These are phyloP conservation scores for Elsinoe batatas DNA, from an alignment of 2,329 filamentous ascomycete species.

Conservation along the genomic window DNA sequence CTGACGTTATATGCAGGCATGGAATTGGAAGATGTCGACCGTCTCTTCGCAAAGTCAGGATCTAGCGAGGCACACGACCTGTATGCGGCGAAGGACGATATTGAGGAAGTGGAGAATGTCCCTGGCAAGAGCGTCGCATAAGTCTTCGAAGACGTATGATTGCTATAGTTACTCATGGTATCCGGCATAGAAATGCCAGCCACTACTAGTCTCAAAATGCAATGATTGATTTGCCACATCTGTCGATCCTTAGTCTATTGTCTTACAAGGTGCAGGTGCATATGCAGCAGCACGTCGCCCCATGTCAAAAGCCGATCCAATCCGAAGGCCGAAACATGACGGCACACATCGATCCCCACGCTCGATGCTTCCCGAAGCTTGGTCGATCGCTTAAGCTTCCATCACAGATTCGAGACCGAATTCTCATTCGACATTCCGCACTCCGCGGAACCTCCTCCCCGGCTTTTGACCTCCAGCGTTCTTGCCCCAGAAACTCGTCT, in stretches of 20 bases:
- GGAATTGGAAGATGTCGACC: conserved; percentile 16
- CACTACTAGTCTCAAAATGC: too few relatives aligned
- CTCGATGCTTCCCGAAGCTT: background rate
- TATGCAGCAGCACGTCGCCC: background rate
- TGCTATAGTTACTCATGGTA: background rate
- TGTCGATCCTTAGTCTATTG: too few relatives aligned
- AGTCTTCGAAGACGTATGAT: background rate
- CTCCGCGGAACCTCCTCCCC: too few relatives aligned
- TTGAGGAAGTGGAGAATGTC: conserved; percentile 10
- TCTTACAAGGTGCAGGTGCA: too few relatives aligned
- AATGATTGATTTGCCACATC: too few relatives aligned
- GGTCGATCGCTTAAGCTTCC: background rate
- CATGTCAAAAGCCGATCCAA: background rate
- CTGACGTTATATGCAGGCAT: conserved; percentile 2
- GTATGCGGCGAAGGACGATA: conserved; percentile 10
- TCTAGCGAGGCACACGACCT: conserved; percentile 8
- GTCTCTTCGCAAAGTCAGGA: conserved; percentile 13
- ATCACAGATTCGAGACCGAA: too few relatives aligned
- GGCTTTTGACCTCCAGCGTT: too few relatives aligned
- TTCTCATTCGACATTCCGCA: too few relatives aligned
- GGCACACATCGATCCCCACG: background rate
- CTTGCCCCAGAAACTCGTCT: too few relatives aligned
- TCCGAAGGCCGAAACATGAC: background rate
- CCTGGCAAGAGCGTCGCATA: background rate
- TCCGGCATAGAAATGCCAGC: too few relatives aligned